Base-by-base conservation (phyloP, 257 asterid genomes). In the Petunia axillaris region DNA sequence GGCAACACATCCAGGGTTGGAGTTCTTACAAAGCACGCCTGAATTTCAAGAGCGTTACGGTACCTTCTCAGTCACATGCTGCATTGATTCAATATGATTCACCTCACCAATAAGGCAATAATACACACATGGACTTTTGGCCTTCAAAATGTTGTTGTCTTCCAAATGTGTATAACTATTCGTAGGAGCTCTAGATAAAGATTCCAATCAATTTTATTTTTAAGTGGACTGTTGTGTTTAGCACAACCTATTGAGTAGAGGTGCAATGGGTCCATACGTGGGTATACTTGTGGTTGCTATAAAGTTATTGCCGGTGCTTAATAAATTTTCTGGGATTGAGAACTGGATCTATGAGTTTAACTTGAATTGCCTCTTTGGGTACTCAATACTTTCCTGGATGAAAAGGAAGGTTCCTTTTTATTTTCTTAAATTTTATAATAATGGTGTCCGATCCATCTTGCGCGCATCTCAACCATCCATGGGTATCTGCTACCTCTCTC, bases 41-140 rank as follows among this genome's bases (percentile, higher is more conserved):
- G 99, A 96, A 86, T 96, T 96, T 86, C 99, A 96, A 88, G 99
- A 94, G 90, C 91, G 99, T 94, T 96, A 96, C 82, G 98, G 99
- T 96, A 94, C 76, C 81, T 64, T 81, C 82, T 83, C 60, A 16
- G 67, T 77, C 14, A 53, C 66, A 44, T 57, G 70, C 78, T 81
- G 77, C 62, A 71, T 71, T 71, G 25, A 48, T 65, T 65, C 48
- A 5, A 40, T 65, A 65, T 65, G 74, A 39, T 71, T 71, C 41
- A 70, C 59, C 25, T 52, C 59, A 70, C 77, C 48, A 57, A 44
- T 71, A 35, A 71, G 48, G 59, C 48, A 57, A 44, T 71, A 35
- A 71, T 48, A n/a, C 48, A 43, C 60, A 48, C 10, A 8, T 46
- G 37, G 50, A 39, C 41, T 75, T 41, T 68, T 81, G 65, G 75